Base-by-base conservation (phyloP, 352 stramenopile species). In the Globisporangium nodosum region DNA sequence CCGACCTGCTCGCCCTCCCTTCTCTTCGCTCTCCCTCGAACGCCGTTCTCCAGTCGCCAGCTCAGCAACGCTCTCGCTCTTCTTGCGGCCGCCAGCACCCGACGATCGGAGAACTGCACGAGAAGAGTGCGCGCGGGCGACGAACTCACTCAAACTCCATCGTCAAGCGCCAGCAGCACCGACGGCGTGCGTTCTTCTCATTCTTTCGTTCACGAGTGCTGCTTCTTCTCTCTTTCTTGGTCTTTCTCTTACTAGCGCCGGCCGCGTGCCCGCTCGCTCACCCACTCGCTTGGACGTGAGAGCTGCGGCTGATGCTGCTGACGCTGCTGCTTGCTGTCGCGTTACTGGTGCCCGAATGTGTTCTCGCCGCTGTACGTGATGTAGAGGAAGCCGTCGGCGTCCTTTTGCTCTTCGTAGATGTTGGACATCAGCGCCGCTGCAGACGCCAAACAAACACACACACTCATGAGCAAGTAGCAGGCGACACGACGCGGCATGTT, bases 311-410 rank as follows among this genome's bases (percentile, higher is more conserved):
- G 33, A 40, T 54, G n/a, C 8, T 60, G 35, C 40, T 21, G 54
- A 16, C 62, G 53, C 33, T 42, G 45, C 30, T 62, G 52, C 52
- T 51, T 49, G 63, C 35, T 50, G 51, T 21, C 47, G 53, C 57
- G 45, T 54, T 86, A 84, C 66, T 89, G 73, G 65, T 88, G 71
- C 54, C 97, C 97, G 79, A 99, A 99, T 48, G 97, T 99, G 69
- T 98, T 99, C 79, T 99, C 97, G 64, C 96, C 97, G 69, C 90
- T 98, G 85, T 99, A 99, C 65, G 97, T 98, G 76, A 99, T 98
- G 81, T 99, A 99, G 57, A 99, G 87, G 66, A 99, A 99, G 33
- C 97, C 97, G 50, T 97, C 92, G 64, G 97, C 93, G 71, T 99
- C 97, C 78, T 99, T 99, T 71, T 99, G 93, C 70, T 99, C 93